These are phyloP conservation scores for Cicer pinnatifidum DNA, from an alignment of 306 rosid genomes.

Conservation along the genomic window DNA sequence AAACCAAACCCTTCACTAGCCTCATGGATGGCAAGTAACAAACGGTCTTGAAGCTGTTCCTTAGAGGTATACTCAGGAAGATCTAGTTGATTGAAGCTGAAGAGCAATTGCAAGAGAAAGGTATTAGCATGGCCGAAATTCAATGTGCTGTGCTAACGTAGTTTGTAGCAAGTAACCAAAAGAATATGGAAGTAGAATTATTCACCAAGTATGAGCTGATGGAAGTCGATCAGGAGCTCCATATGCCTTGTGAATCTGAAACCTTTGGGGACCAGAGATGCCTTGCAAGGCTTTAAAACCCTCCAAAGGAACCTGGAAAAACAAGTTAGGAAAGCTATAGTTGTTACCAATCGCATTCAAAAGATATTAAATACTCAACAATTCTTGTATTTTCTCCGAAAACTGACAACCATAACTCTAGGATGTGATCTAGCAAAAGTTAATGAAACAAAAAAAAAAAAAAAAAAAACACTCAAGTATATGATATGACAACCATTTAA, in stretches of 20 bases:
- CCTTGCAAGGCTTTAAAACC: constrained; percentile 99
- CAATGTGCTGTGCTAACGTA: constrained; percentile 1
- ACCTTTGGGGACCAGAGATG: constrained; percentile 96
- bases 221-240: constrained; percentile 98
- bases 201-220: constrained; percentile 98
- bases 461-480: background rate
- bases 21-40: constrained; percentile 96
- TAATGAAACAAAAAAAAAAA: background rate
- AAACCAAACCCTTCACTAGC: constrained; percentile 99
- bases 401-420: background rate
- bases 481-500: constrained; percentile 20
- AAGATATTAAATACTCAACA: constrained; percentile 19
- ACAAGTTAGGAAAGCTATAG: constrained; percentile 36
- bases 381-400: background rate
- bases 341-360: constrained; percentile 26
- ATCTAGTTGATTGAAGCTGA: constrained; percentile 97
- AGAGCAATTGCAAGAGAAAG: constrained; percentile 2
- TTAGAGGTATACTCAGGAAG: constrained; percentile 94
- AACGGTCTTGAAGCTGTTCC: constrained; percentile 93
- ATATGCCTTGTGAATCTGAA: constrained; percentile 98
- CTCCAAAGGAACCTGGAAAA: constrained; percentile 92
- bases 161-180: background rate
- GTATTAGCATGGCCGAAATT: constrained; percentile 42
- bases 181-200: background rate
- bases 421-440: constrained; percentile 26